phyloP scores from a whole-genome alignment of 176 grass and related monocot genomes.

The Carex parvula region DNA sequence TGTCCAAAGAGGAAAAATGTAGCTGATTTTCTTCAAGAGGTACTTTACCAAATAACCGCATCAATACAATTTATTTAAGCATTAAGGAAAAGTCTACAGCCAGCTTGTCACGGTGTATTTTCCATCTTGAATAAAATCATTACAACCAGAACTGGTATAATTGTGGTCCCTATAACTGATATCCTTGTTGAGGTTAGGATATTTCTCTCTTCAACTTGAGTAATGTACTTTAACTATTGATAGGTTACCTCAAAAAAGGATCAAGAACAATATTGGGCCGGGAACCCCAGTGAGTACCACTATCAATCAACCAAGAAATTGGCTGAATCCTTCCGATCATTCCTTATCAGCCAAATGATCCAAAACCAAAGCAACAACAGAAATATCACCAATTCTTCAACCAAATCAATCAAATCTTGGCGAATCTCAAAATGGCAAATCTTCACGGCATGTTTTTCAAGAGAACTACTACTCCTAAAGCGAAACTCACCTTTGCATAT shows the following conservation, averaged over 20 bases:
- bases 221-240: constrained; percentile 7
- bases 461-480: constrained; percentile 71
- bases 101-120: not conserved
- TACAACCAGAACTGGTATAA: not conserved
- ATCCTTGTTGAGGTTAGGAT: not conserved
- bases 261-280: constrained; percentile 78
- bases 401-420: constrained; percentile 33
- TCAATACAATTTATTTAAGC: not conserved
- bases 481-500: constrained; percentile 85
- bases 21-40: constrained; percentile 95
- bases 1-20: constrained; percentile 87
- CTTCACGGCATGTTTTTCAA: constrained; percentile 89
- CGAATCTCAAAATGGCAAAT: constrained; percentile 66
- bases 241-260: constrained; percentile 88
- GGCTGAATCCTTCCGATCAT: constrained; percentile 46
- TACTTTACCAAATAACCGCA: constrained; percentile 24
- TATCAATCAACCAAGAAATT: constrained; percentile 56
- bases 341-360: constrained; percentile 34
- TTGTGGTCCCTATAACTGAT: not conserved
- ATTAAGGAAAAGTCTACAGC: not conserved
- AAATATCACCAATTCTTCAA: constrained; percentile 29
- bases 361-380: constrained; percentile 28
- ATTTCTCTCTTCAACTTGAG: not conserved
- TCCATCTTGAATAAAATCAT: not conserved
- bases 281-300: constrained; percentile 54